Evolutionary conservation across 176 grass and related monocot genomes (phyloP).

Genomic region (Triticum dicoccoides): DNA sequence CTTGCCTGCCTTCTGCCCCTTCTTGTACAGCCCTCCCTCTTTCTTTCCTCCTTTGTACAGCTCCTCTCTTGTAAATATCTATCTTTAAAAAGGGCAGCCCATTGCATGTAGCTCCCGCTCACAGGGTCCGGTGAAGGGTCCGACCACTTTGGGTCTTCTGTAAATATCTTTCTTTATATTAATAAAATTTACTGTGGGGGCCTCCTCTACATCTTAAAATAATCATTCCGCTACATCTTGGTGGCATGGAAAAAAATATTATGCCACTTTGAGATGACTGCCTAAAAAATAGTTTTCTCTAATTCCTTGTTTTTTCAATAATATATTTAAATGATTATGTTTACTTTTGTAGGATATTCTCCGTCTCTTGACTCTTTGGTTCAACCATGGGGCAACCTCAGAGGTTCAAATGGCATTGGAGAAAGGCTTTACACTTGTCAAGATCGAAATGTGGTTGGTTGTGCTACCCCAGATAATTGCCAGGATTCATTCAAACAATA

Average conservation of each 20-base stretch:
- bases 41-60: too few relatives aligned
- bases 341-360: constrained; percentile 82
- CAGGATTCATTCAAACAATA: constrained; percentile 97
- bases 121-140: too few relatives aligned
- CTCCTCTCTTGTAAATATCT: too few relatives aligned
- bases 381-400: constrained; percentile 80
- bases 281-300: background rate
- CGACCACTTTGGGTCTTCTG: too few relatives aligned
- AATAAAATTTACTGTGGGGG: too few relatives aligned
- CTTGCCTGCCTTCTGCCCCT: too few relatives aligned
- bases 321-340: constrained; percentile 21
- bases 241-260: background rate
- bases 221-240: too few relatives aligned
- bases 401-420: constrained; percentile 91
- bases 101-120: too few relatives aligned
- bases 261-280: background rate
- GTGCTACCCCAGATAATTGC: constrained; percentile 99
- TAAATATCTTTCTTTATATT: too few relatives aligned
- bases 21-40: too few relatives aligned
- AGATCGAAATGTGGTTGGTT: constrained; percentile 99
- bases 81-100: too few relatives aligned
- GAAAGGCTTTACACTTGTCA: constrained; percentile 89
- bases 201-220: too few relatives aligned
- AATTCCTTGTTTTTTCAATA: constrained; percentile 18
- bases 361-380: constrained; percentile 95